Percentiles rank a stretch among this genome's conserved stretches.
phyloP scores from a whole-genome alignment of 2,329 filamentous ascomycete species.

The Colletotrichum graminicola region DNA sequence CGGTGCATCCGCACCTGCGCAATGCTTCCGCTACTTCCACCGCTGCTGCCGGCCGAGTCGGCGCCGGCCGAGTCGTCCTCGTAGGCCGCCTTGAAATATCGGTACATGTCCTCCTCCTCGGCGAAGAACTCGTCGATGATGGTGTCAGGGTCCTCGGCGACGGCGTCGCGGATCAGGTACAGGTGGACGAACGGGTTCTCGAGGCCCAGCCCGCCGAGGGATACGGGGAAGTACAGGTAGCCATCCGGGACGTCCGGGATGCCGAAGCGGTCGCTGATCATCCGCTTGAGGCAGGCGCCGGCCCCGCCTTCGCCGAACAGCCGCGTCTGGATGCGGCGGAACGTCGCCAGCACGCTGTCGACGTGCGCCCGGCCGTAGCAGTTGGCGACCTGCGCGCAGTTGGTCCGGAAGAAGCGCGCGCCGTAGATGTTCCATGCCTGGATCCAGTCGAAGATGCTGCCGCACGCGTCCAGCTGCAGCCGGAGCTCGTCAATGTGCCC shows the following conservation, averaged over 20 bases:
- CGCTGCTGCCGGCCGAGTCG: conserved; percentile 31
- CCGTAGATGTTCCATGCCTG: conserved; percentile 72
- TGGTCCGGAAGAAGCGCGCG: conserved; percentile 67
- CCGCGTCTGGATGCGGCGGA: conserved; percentile 63
- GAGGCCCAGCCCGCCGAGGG: conserved; percentile 55
- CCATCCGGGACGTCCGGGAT: conserved; percentile 53
- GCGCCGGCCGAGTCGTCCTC: conserved; percentile 38
- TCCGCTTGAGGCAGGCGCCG: conserved; percentile 59
- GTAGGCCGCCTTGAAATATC: conserved; percentile 49
- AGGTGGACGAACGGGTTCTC: conserved; percentile 51
- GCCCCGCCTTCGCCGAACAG: conserved; percentile 58
- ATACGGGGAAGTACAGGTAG: conserved; percentile 56
- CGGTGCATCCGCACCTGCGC: not conserved
- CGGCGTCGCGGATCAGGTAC: conserved; percentile 46
- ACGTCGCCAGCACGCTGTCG: conserved; percentile 65
- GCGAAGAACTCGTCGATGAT: conserved; percentile 48
- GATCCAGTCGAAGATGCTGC: conserved; percentile 68
- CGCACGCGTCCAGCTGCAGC: conserved; percentile 64
- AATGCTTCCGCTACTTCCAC: not conserved
- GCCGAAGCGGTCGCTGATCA: conserved; percentile 63
- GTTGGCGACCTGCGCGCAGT: conserved; percentile 67
- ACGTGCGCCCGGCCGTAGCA: conserved; percentile 68
- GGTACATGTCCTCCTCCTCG: conserved; percentile 52
- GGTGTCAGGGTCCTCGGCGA: conserved; percentile 45
- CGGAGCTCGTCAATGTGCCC: conserved; percentile 68